Evolutionary conservation across 202 grass and related monocot species (phyloP), one percentile per base, ranked within the genome.

Genomic region (Bolboschoenoplectus hybrid): DNA sequence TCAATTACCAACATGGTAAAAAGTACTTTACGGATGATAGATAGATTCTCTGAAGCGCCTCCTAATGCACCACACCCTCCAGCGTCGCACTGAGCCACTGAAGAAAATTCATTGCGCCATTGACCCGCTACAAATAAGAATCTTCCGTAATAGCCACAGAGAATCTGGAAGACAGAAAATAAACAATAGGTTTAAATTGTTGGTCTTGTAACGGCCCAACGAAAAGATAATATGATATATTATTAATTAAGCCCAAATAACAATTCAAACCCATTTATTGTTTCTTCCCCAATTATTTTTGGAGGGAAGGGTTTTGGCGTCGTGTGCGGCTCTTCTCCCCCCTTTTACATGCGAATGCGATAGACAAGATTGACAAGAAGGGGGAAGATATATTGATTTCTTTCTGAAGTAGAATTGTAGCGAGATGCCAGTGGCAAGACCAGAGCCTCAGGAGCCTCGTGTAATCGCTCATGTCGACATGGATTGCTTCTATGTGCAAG

Each of bases 401-500:
- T 56, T 16, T 55, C 9, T n/a, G 14, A 70, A 44, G 14, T n/a
- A 43, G 32, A n/a, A 9, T 47, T 12, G 41, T 52, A 38, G 46
- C 76, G 90, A 81, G 86, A 96, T 96, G 93, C 96, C 93, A 64
- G 90, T 94, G 68, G 90, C 96, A 17, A 90, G 91, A 63, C 89
- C 93, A 16, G 92, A 98, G 83, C 89, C 81, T 38, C 91, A 94
- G 80, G 89, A 94, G 76, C 93, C 92, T 47, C 90, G 93, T 44
- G 92, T 98, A 67, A 94, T 98, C 67, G 93, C 93, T 34, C 97
- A 98, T 39, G 91, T 98, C 38, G 93, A 94, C 92, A 88, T 98
- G 89, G 93, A 98, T 55, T 98, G 96, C 86, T 98, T 98, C 93
- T 98, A 98, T 80, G 93, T 96, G 74, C 96, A 98, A 96, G 96